phyloP scores from a whole-genome alignment of 148 eudicot species.

The Rhododendron ovatum region DNA sequence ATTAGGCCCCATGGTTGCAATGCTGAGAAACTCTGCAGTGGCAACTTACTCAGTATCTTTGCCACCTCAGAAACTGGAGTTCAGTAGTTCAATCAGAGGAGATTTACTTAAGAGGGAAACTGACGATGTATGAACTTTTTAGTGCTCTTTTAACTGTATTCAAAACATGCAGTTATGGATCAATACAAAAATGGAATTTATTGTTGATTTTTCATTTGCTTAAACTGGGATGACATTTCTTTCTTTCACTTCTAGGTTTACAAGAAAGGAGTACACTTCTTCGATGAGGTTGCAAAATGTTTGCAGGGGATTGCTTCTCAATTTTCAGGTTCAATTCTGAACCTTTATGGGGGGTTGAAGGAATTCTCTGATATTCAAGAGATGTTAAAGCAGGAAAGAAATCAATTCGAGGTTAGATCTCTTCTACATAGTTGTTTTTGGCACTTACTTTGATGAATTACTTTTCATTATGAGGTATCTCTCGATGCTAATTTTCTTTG shows the following conservation, averaged over 20 bases:
- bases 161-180: not conserved
- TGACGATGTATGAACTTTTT: conserved; percentile 39
- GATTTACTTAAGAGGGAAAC: conserved; percentile 58
- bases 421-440: not conserved
- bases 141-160: conserved; percentile 1
- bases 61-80: conserved; percentile 67
- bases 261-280: conserved; percentile 48
- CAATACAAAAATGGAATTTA: not conserved
- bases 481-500: not conserved
- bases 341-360: conserved; percentile 41
- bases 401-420: conserved; percentile 65
- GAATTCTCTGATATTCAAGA: conserved; percentile 59
- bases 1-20: conserved; percentile 85
- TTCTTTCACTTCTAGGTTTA: conserved; percentile 37
- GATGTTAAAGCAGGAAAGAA: conserved; percentile 57
- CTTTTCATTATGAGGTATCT: not conserved
- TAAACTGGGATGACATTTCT: not conserved
- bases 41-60: conserved; percentile 64
- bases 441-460: not conserved
- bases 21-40: conserved; percentile 77
- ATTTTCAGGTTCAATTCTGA: conserved; percentile 41
- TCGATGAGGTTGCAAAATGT: conserved; percentile 50
- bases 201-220: not conserved
- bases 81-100: conserved; percentile 39
- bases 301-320: conserved; percentile 44